Evolutionary conservation across 164 flowering plant species (phyloP).

Genomic region (Sextonia rubra): DNA sequence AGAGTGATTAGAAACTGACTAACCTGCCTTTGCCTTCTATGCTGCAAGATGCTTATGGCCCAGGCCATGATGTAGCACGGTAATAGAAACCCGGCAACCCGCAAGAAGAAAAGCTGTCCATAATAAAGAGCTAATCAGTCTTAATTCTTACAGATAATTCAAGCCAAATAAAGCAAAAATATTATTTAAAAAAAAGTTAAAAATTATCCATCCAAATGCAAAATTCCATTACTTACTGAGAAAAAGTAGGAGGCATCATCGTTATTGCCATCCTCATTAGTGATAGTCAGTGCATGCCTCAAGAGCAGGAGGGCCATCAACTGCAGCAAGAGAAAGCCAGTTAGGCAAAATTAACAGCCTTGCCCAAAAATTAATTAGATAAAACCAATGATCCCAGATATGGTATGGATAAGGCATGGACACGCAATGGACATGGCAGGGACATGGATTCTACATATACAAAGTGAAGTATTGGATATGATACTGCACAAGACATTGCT

Average conservation of each 20-base stretch:
- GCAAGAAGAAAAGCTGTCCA: slow-evolving; percentile 80
- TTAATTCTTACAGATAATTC: background rate
- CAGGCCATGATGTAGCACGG: slow-evolving; percentile 98
- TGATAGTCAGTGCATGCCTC: slow-evolving; percentile 59
- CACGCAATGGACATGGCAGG: background rate
- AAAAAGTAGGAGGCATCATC: slow-evolving; percentile 59
- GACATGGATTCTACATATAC: too few relatives aligned
- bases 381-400: background rate
- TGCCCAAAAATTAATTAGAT: background rate
- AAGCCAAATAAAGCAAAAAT: background rate
- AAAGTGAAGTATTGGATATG: too few relatives aligned
- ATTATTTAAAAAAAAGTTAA: too few relatives aligned
- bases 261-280: slow-evolving; percentile 47
- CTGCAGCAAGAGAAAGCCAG: slow-evolving; percentile 30
- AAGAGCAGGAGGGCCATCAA: slow-evolving; percentile 73
- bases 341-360: background rate
- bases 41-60: slow-evolving; percentile 89
- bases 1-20: slow-evolving; percentile 6
- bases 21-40: slow-evolving; percentile 77
- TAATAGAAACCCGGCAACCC: slow-evolving; percentile 85
- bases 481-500: too few relatives aligned
- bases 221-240: slow-evolving; percentile 50
- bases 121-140: background rate
- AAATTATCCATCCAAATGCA: background rate
- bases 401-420: background rate